Evolutionary conservation across 1,139 yeast species (phyloP).

Genomic region (Diutina pseudorugosa): DNA sequence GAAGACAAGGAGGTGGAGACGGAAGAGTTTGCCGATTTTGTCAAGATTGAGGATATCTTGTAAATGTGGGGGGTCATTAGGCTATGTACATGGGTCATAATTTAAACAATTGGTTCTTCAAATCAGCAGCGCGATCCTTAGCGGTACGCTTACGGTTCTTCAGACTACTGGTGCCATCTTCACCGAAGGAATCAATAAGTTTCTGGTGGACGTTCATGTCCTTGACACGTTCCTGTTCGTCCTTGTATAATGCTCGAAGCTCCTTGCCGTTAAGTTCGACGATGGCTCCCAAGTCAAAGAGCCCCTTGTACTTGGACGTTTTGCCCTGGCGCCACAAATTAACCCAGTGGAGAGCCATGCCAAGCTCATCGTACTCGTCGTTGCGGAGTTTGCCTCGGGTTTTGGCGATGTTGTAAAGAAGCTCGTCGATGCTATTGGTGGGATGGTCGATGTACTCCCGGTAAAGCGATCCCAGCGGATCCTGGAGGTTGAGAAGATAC

Average conservation of each 20-base stretch:
- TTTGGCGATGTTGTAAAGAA: constrained; percentile 44
- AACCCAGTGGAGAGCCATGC: constrained; percentile 60
- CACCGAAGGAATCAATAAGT: constrained; percentile 26
- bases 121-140: constrained; percentile 32
- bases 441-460: constrained; percentile 43
- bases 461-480: constrained; percentile 33
- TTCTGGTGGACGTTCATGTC: constrained; percentile 19
- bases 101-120: constrained; percentile 28
- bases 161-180: constrained; percentile 25
- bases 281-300: constrained; percentile 28
- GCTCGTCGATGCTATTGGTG: constrained; percentile 59
- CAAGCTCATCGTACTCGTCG: constrained; percentile 38
- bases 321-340: constrained; percentile 57
- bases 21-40: constrained; percentile 6
- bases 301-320: constrained; percentile 17
- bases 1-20: constrained; percentile 11
- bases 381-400: constrained; percentile 22
- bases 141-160: constrained; percentile 31
- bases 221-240: constrained; percentile 21
- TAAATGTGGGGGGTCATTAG: not conserved
- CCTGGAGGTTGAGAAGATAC: constrained; percentile 58
- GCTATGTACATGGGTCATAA: constrained; percentile 10
- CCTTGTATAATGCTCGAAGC: constrained; percentile 14
- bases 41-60: not conserved
- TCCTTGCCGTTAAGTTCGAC: constrained; percentile 17